A percentile compares a stretch with the other conserved stretches of the same genome.
Conservation (phyloP, 371 early-diverging fungal species). For the Mortierella sp. region DNA sequence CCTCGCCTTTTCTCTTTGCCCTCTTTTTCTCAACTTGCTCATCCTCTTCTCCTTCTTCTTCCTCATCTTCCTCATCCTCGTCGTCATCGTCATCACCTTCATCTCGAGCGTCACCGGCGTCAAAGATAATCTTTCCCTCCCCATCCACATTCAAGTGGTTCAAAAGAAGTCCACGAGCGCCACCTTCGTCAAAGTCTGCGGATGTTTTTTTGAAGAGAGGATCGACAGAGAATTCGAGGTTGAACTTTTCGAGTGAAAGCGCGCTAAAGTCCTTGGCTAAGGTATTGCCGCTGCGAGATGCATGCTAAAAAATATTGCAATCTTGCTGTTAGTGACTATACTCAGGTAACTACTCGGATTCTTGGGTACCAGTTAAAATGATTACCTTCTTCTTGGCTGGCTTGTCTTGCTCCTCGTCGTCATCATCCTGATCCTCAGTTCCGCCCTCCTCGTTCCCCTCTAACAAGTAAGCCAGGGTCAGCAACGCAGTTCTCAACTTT, state of each 20-base stretch:
- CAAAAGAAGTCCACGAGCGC: constrained; percentile 91
- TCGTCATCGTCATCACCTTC: constrained; percentile 58
- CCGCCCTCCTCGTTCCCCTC: constrained; percentile 47
- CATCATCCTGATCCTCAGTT: constrained; percentile 65
- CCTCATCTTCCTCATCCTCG: constrained; percentile 43
- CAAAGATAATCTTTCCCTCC: constrained; percentile 93
- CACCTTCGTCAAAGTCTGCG: constrained; percentile 99
- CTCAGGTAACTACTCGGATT: neutral
- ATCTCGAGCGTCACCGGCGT: constrained; percentile 85
- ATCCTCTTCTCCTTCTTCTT: constrained; percentile 17
- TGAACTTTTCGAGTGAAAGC: constrained; percentile 89
- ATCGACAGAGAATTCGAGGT: constrained; percentile 93
- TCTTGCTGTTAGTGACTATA: neutral
- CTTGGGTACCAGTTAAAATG: neutral
- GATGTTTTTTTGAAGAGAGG: constrained; percentile 98
- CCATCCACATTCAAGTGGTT: constrained; percentile 87
- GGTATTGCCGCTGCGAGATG: constrained; percentile 71
- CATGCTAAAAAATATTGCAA: constrained; percentile 28
- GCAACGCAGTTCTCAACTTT: neutral
- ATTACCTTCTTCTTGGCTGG: constrained; percentile 56
- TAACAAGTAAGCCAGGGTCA: neutral
- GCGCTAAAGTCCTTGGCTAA: constrained; percentile 84
- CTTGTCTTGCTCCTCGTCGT: constrained; percentile 62
- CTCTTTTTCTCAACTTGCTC: constrained; percentile 7
- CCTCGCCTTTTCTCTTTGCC: constrained; percentile 28